These are phyloP conservation scores for Auricularia auricula-judae DNA, from an alignment of 768 basidiomycete genomes.

Conservation along the genomic window DNA sequence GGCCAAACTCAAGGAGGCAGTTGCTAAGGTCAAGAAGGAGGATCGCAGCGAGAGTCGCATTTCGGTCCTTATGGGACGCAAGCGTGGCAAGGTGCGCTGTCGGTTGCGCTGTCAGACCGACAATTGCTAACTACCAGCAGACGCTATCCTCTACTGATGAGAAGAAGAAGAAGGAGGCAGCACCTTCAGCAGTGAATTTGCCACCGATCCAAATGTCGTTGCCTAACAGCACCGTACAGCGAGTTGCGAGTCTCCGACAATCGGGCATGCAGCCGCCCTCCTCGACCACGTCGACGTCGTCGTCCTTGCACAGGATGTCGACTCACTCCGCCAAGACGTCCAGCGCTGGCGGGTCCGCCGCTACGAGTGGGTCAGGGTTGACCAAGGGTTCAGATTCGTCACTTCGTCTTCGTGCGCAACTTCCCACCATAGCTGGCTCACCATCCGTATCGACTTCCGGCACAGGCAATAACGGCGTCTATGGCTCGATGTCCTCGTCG, in stretches of 20 bases:
- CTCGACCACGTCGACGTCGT: conserved; percentile 29
- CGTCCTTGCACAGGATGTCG: conserved; percentile 16
- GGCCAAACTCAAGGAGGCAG: conserved; percentile 22
- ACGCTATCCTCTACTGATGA: conserved; percentile 77
- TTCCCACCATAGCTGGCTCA: conserved; percentile 90
- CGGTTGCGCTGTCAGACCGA: background rate
- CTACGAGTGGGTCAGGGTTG: conserved; percentile 64
- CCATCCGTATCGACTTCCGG: conserved; percentile 70
- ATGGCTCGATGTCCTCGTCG: conserved; percentile 22
- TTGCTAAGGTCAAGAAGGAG: conserved; percentile 43
- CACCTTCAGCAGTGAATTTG: conserved; percentile 46
- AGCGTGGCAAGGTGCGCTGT: conserved; percentile 73
- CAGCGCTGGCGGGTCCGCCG: background rate
- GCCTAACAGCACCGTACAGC: conserved; percentile 75
- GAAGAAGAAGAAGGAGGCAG: conserved; percentile 43
- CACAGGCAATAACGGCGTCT: conserved; percentile 38
- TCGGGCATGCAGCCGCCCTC: conserved; percentile 14
- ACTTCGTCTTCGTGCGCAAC: conserved; percentile 58
- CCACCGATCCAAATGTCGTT: conserved; percentile 83
- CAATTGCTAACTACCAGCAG: conserved; percentile 27
- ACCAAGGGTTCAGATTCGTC: conserved; percentile 81
- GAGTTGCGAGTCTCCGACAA: conserved; percentile 71
- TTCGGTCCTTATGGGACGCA: conserved; percentile 77
- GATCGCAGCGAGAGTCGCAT: conserved; percentile 86
- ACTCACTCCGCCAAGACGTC: background rate